Evolutionary conservation across 129 eudicot genomes (phyloP), one percentile per base, ranked within the genome.

Genomic region (Flaveria brownii): DNA sequence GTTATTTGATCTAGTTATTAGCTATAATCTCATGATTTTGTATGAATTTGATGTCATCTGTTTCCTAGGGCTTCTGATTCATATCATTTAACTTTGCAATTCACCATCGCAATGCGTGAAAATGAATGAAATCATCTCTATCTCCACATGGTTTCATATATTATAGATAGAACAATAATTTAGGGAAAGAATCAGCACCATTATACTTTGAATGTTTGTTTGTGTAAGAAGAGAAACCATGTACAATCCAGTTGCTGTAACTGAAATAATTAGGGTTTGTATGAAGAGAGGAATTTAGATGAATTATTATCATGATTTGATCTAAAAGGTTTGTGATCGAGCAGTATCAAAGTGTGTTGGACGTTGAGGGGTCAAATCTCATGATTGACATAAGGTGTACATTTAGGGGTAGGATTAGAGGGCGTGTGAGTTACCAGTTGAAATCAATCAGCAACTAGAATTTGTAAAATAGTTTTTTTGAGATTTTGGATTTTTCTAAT

Each of bases 51-150:
- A 49, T 60, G 72, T 41, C 55, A 30, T 61, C 26, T 28, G 65
- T 47, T 59, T 70, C 55, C 20, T 61, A 70, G 82, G 82, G 72
- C 64, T 70, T 78, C 49, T 49, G 47, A 60, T 70, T 8, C 6
- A 60, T 71, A 9, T 71, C 6, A 22, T 36, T 51, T 51, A 12
- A 36, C 71, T 26, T 61, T 61, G 43, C 20, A 13, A 55, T 4
- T 45, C 5, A 15, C 42, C 30, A 47, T 57, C 66, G 22, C 26
- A 28, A 16, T 54, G 60, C 10, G 25, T 54, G 13, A 2, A 45
- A 9, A 45, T n/a, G 17, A 6, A 55, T 55, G 26, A 61, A 59
- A 26, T 61, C 8, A 61, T 61, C 2, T 26, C 7, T 61, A 4
- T 61, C 36, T 11, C 13, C 62, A 18, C 16, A 30, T 23, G n/a